These are phyloP conservation scores for Chlamydomonas eustigma DNA, from an alignment of 139 green algal species.

Conservation along the genomic window DNA sequence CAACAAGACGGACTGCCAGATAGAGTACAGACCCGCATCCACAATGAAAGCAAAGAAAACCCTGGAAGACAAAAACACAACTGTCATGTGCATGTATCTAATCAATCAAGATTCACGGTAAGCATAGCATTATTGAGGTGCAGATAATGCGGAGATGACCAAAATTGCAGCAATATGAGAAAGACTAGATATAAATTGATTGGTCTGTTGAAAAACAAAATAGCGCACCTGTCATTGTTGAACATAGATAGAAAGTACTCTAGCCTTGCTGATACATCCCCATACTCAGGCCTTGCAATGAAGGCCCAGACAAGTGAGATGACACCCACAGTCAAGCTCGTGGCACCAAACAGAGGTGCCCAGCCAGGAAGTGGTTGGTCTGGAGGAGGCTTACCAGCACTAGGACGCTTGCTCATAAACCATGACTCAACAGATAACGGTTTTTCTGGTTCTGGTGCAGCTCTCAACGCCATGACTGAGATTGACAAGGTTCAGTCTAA, in stretches of 20 bases:
- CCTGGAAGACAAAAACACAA: neutral
- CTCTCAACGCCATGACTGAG: slow-evolving; percentile 67
- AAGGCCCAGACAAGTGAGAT: slow-evolving; percentile 64
- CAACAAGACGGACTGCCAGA: slow-evolving; percentile 75
- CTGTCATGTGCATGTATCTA: neutral
- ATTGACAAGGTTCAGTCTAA: no score
- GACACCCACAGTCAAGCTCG: slow-evolving; percentile 38
- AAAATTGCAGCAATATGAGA: neutral
- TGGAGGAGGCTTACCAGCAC: slow-evolving; percentile 4
- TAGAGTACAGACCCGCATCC: slow-evolving; percentile 65
- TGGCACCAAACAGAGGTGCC: slow-evolving; percentile 15
- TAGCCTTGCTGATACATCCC: slow-evolving; percentile 45
- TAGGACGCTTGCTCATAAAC: no score
- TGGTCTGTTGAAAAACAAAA: no score
- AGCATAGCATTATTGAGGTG: neutral
- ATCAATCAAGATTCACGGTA: neutral
- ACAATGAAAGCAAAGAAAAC: slow-evolving; percentile 81
- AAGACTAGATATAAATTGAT: neutral
- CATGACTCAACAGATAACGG: slow-evolving; percentile 6
- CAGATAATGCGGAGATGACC: neutral
- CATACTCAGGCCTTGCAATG: slow-evolving; percentile 63
- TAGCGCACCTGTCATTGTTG: slow-evolving; percentile 31
- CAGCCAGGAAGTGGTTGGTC: slow-evolving; percentile 30
- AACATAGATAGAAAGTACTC: slow-evolving; percentile 43
- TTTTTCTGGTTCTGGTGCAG: slow-evolving; percentile 45